Evolutionary conservation across 116 monocot species (phyloP).

Genomic region (Zostera marina): DNA sequence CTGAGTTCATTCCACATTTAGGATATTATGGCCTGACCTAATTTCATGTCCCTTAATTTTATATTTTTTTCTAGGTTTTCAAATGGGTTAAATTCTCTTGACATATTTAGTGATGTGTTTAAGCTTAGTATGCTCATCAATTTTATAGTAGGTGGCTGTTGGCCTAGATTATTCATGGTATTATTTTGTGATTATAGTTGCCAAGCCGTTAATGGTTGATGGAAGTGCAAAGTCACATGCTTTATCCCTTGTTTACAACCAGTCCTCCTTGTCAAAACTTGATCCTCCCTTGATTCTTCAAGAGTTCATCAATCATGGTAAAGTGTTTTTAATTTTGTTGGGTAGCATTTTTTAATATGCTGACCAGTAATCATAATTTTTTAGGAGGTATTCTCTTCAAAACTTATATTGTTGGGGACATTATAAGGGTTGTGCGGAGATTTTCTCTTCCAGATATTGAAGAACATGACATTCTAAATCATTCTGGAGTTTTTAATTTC

Average conservation of each 20-base stretch:
- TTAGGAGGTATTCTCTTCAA: slow-evolving; percentile 90
- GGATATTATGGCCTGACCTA: too few species aligned
- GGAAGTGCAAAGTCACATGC: slow-evolving; percentile 83
- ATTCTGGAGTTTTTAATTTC: slow-evolving; percentile 58
- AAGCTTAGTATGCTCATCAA: too few species aligned
- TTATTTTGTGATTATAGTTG: slow-evolving; percentile 38
- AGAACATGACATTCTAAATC: slow-evolving; percentile 31
- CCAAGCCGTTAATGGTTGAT: slow-evolving; percentile 73
- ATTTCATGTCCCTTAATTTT: too few species aligned
- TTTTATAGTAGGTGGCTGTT: too few species aligned
- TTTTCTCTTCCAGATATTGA: slow-evolving; percentile 81
- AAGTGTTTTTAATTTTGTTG: background rate
- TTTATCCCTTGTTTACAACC: slow-evolving; percentile 74
- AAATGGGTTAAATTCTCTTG: too few species aligned
- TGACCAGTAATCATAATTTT: background rate
- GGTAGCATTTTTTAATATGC: background rate
- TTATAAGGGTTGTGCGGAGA: slow-evolving; percentile 59
- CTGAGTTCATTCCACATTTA: too few species aligned
- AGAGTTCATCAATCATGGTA: slow-evolving; percentile 96
- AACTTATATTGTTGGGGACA: slow-evolving; percentile 84
- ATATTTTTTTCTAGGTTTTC: too few species aligned
- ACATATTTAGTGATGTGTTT: too few species aligned
- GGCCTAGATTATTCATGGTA: background rate
- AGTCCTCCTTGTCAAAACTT: slow-evolving; percentile 56
- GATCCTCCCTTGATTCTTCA: slow-evolving; percentile 87